Conservation (phyloP, 2,329 filamentous ascomycete genomes). For the Phialophora macrospora region DNA sequence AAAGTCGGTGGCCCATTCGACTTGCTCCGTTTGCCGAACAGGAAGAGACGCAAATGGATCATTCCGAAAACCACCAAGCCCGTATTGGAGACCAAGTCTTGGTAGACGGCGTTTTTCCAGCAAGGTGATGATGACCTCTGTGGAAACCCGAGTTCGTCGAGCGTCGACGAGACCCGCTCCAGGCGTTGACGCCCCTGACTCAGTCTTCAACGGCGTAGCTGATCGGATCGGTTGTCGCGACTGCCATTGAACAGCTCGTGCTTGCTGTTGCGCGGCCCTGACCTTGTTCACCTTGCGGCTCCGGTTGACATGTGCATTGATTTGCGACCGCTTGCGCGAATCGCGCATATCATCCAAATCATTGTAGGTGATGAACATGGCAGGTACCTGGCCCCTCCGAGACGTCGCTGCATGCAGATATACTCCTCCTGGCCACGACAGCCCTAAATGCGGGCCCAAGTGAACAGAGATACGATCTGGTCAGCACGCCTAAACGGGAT, state of each 20-base stretch:
- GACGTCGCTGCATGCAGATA: background rate
- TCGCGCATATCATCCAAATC: constrained; percentile 20
- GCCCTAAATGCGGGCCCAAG: constrained; percentile 11
- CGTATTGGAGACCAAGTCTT: background rate
- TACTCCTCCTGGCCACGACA: constrained; percentile 6
- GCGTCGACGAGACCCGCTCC: background rate
- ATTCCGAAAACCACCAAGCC: constrained; percentile 3
- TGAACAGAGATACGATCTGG: background rate
- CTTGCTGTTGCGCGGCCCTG: constrained; percentile 7
- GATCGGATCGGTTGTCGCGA: constrained; percentile 7
- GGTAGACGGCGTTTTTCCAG: constrained; percentile 10
- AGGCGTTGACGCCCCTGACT: constrained; percentile 2
- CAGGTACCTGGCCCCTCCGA: background rate
- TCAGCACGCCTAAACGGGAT: constrained; percentile 4
- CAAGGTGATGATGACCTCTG: constrained; percentile 4
- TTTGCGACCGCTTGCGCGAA: constrained; percentile 16
- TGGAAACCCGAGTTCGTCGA: background rate
- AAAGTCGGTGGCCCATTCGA: constrained; percentile 16
- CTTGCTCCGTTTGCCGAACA: constrained; percentile 7
- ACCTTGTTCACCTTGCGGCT: constrained; percentile 10
- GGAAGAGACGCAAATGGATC: constrained; percentile 16
- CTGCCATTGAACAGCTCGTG: constrained; percentile 8
- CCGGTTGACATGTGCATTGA: constrained; percentile 17
- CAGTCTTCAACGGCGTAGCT: background rate
- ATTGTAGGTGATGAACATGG: constrained; percentile 21